A percentile compares a stretch with the other conserved stretches of the same genome.
phyloP scores from a whole-genome alignment of 1,284 basidiomycete species.

The Dichomitus squalens region DNA sequence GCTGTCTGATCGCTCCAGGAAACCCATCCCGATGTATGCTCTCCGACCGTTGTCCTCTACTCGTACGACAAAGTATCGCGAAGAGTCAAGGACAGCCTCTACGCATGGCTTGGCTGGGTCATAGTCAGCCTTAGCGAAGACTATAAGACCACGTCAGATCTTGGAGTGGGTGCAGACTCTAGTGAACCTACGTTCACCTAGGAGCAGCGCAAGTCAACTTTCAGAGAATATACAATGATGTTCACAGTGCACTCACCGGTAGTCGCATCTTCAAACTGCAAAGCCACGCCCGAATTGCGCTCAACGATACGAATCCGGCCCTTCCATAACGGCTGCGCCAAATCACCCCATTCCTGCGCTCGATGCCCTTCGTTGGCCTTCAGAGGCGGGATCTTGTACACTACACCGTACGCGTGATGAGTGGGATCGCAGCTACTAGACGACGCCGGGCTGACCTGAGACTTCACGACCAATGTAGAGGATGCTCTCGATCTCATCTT shows the following conservation, averaged over 20 bases:
- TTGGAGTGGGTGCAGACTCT: background rate
- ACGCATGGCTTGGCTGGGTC: slow-evolving; percentile 81
- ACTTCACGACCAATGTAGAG: slow-evolving; percentile 86
- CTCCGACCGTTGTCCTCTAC: slow-evolving; percentile 87
- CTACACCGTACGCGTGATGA: slow-evolving; percentile 39
- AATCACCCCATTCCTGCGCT: slow-evolving; percentile 85
- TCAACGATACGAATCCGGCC: slow-evolving; percentile 87
- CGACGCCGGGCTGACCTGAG: slow-evolving; percentile 54
- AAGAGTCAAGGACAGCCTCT: slow-evolving; percentile 95
- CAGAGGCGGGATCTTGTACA: slow-evolving; percentile 83
- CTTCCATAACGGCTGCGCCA: slow-evolving; percentile 84
- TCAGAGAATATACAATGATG: background rate
- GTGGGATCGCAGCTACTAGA: slow-evolving; percentile 6
- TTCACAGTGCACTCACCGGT: slow-evolving; percentile 60
- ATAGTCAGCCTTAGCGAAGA: slow-evolving; percentile 93
- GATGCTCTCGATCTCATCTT: slow-evolving; percentile 83
- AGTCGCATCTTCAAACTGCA: slow-evolving; percentile 77
- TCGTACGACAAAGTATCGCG: slow-evolving; percentile 92
- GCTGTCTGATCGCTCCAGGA: slow-evolving; percentile 87
- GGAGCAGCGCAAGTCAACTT: background rate
- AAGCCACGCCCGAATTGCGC: slow-evolving; percentile 55
- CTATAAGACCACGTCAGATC: slow-evolving; percentile 38
- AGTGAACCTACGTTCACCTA: slow-evolving; percentile 29
- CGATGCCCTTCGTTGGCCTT: slow-evolving; percentile 85
- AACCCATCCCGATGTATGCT: slow-evolving; percentile 94